Base-by-base conservation (phyloP, 208 protist species). In the Wallacemonas sp. region DNA sequence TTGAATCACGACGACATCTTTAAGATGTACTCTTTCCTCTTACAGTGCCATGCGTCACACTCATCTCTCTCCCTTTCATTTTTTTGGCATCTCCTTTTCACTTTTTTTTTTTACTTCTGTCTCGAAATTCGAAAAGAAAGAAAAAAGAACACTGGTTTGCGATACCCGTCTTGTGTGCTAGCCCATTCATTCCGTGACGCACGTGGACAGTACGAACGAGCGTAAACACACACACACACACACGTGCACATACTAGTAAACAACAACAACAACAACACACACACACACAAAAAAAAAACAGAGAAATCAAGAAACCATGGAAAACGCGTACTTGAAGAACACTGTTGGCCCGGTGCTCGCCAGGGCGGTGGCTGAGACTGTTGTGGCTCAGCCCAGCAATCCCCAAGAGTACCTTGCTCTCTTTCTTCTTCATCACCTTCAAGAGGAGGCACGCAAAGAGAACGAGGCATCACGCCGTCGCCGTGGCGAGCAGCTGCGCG, bases 361-460 rank as follows among this genome's bases (percentile, higher is more conserved):
- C 30, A 94, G 94, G 70, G 93, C 86, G n/a, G 68, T 97, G 1
- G 93, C 93, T 1, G 88, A 96, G 58, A 95, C 88, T 14, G 85
- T 94, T 17, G 75, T 90, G 5, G 93, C 89, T 9, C 86, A 90
- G 70, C 90, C 93, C 17, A 82, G 71, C 41, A 93, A 96, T 72
- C 93, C 93, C 22, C 85, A 94, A 72, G 93, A 97, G 79, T 96
- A 93, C 69, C 80, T 97, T 30, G 90, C 85, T 2, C 80, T 95
- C 28, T 95, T 84, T 62, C 86, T 96, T 4, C 77, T 95, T 36
- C 88, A 96, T 62, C 79, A 94, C 19, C 62, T 96, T 33, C 84
- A 97, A 61, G 73, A 94, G 46, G 79, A 95, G 75, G 74, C 90
- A 66, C 75, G 79, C 31, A 62, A 75, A 38, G 58, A 38, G 3